Evolutionary conservation across 345 rosid genomes (phyloP), one percentile per base, ranked within the genome.

Genomic region (Gossypium anomalum): DNA sequence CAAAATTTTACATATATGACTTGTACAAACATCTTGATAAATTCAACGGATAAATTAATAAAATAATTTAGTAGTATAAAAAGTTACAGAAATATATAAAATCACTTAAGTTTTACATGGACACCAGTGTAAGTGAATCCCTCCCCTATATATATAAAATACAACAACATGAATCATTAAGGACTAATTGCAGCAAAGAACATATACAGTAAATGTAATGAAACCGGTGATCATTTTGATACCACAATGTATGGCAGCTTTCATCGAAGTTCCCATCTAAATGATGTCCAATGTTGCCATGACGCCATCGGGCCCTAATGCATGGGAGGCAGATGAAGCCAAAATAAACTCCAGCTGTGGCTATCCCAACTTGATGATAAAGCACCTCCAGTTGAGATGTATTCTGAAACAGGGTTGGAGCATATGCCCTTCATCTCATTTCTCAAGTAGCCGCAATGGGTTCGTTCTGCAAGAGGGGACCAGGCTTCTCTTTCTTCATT

Each of bases 361-460:
- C 25, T 29, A 55, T 71, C 19, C 74, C 19, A 17, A 38, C 43
- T 55, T 52, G 73, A 70, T n/a, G 27, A 61, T n/a, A 69, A n/a
- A 38, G 45, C 61, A 34, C 49, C 49, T 34, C n/a, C 62, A 12
- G 49, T 52, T 22, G 74, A 38, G 12, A 19, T 49, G 34, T n/a
- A 53, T n/a, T 55, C 12, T 19, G 49, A 34, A 72, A 57, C 66
- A 41, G 29, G 75, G 13, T 43, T 12, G 53, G 8, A 22, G 70
- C 53, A 43, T 34, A 34, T 22, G 53, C 22, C 53, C 52, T 58
- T 15, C 52, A 44, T 20, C 65, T 72, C 53, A 11, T 57, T 11
- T 17, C 66, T 43, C 53, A n/a, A 57, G 7, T 9, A 38, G 57
- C 25, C 27, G n/a, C 43, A 44, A 16, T 45, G 14, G 67, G 58